phyloP scores from a whole-genome alignment of 2,329 filamentous ascomycete genomes.

The Phoma sp. region DNA sequence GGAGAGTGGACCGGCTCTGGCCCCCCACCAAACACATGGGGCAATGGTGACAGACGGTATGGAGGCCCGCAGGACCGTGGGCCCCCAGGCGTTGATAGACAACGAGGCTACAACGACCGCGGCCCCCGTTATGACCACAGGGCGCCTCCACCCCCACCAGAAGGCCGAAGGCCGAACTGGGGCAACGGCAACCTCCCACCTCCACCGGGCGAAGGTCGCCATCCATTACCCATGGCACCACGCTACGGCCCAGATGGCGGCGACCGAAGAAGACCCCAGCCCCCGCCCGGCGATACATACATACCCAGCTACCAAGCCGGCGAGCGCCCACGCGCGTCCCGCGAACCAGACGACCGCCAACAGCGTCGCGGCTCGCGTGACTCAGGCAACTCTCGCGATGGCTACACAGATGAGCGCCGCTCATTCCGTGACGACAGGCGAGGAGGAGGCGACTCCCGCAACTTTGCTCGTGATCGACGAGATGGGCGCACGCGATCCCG shows the following conservation, averaged over 20 bases:
- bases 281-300: slow-evolving; percentile 50
- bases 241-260: slow-evolving; percentile 37
- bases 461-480: slow-evolving; percentile 28
- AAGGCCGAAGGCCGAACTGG: slow-evolving; percentile 42
- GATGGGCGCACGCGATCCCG: slow-evolving; percentile 42
- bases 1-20: slow-evolving; percentile 62
- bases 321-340: slow-evolving; percentile 35
- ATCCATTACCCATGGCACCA: slow-evolving; percentile 44
- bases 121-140: slow-evolving; percentile 40
- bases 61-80: slow-evolving; percentile 47
- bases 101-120: slow-evolving; percentile 38
- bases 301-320: slow-evolving; percentile 52
- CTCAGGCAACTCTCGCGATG: slow-evolving; percentile 45
- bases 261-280: slow-evolving; percentile 31
- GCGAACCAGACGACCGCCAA: slow-evolving; percentile 44
- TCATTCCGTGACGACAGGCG: slow-evolving; percentile 28
- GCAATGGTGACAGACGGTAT: slow-evolving; percentile 44
- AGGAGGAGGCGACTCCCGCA: slow-evolving; percentile 1
- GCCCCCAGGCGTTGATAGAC: slow-evolving; percentile 47
- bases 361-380: slow-evolving; percentile 40
- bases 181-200: slow-evolving; percentile 42
- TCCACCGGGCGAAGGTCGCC: slow-evolving; percentile 45
- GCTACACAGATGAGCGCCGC: slow-evolving; percentile 36
- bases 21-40: slow-evolving; percentile 41
- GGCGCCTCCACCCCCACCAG: slow-evolving; percentile 37